Evolutionary conservation across 2,329 filamentous ascomycete species (phyloP).

Genomic region (Fusarium virguliforme): DNA sequence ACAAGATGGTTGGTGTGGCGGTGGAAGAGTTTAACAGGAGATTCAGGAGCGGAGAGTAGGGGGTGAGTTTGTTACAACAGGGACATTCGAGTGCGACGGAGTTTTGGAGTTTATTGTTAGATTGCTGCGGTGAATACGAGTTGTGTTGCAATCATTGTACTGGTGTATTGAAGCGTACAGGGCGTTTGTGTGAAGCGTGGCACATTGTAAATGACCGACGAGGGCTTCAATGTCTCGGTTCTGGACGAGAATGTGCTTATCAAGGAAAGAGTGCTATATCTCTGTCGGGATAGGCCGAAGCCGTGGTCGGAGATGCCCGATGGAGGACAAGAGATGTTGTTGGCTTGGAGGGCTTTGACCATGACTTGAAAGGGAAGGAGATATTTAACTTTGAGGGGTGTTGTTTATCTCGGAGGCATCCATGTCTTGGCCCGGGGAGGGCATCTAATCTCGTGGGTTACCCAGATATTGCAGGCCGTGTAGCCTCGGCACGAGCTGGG

Average conservation of each 20-base stretch:
- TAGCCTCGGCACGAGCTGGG: constrained; percentile 10
- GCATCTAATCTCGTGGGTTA: constrained; percentile 3
- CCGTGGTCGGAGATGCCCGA: constrained; percentile 1
- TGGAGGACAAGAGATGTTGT: constrained; percentile 7
- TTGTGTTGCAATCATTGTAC: neutral
- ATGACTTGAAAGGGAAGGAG: constrained; percentile 18
- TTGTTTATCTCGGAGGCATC: constrained; percentile 7
- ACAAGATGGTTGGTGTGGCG: constrained; percentile 76
- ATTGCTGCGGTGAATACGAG: constrained; percentile 9
- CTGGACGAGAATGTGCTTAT: too few relatives aligned
- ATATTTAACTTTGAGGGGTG: neutral
- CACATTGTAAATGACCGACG: constrained; percentile 5
- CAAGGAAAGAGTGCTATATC: neutral
- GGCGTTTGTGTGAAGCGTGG: constrained; percentile 7
- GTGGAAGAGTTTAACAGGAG: constrained; percentile 78
- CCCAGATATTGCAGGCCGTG: constrained; percentile 4
- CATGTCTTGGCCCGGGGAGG: neutral
- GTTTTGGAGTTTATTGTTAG: constrained; percentile 7
- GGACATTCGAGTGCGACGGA: constrained; percentile 3
- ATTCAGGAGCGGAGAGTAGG: constrained; percentile 63
- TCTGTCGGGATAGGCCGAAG: neutral
- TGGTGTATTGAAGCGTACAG: neutral
- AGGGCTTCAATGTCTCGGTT: neutral
- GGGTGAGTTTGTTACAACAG: constrained; percentile 1
- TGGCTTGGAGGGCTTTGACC: neutral